Evolutionary conservation across 495 filamentous ascomycete genomes (phyloP), one percentile per base, ranked within the genome.

Genomic region (Tricharina praecox): DNA sequence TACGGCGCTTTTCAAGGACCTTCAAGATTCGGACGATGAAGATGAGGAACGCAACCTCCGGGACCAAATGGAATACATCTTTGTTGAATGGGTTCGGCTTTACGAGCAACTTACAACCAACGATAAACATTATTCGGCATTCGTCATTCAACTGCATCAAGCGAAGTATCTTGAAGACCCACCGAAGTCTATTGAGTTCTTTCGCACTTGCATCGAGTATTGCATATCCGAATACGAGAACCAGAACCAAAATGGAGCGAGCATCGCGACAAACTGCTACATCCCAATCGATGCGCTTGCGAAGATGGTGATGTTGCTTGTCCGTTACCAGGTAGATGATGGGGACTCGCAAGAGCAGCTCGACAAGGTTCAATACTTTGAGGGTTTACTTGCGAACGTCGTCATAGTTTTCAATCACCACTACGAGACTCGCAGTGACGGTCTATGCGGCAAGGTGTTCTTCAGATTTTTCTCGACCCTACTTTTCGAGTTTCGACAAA

Each of bases 1-100:
- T 2, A 70, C 78, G 45, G 69, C 79, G 30, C 71, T 96, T 38
- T 75, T 84, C 55, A 68, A 73, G 46, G 86, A 85, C 54, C 66
- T 95, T 35, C 73, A 75, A 40, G 55, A 51, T 13, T 41, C 55
- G 15, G 55, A 54, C 21, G 52, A 51, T 19, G 49, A 58, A 13
- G 24, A 69, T 69, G 47, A 75, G 72, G 71, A 75, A 43, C 66
- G 66, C 44, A 64, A 74, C 19, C 53, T 65, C 11, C 73, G 75
- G 36, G 80, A 88, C 44, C 87, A 93, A 53, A 75, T 94, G 65
- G 81, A 92, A 55, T 96, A 96, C 58, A 71, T 93, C 34, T 93
- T 99, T 60, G 82, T 79, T 8, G 90, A 96, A 61, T 99, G 90
- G 90, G 72, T 85, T 47, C 75, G 78, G 32, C 71, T 96, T 13